phyloP scores from a whole-genome alignment of 129 eudicot species.

The Calendula officinalis region DNA sequence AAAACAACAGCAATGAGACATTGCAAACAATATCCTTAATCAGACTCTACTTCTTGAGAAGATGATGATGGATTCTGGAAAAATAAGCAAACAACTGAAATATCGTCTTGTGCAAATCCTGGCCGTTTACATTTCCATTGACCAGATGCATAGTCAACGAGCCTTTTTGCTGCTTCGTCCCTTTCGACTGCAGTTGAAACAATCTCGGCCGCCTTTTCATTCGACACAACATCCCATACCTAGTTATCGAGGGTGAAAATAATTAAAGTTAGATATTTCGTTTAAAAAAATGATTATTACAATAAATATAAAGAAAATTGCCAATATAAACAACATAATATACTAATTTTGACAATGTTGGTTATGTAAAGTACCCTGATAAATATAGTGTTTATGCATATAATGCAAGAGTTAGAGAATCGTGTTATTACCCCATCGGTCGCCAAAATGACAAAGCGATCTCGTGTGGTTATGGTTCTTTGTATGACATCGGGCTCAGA shows the following conservation, averaged over 20 bases:
- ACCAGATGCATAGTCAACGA: conserved; percentile 62
- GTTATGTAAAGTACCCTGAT: too few relatives aligned
- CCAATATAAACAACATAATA: background rate
- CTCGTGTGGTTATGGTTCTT: conserved; percentile 56
- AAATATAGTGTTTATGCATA: background rate
- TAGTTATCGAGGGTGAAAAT: conserved; percentile 10
- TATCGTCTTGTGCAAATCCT: conserved; percentile 65
- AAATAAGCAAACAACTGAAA: conserved; percentile 82
- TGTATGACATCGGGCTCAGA: conserved; percentile 85
- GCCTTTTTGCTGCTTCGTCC: conserved; percentile 66
- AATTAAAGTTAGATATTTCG: background rate
- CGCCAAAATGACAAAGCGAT: conserved; percentile 77
- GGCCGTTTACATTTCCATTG: conserved; percentile 73
- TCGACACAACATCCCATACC: conserved; percentile 96
- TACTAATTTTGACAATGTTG: too few relatives aligned
- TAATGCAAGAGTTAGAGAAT: conserved; percentile 1
- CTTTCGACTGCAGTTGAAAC: conserved; percentile 59
- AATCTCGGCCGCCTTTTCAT: conserved; percentile 81
- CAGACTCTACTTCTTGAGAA: background rate
- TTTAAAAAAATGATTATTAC: background rate
- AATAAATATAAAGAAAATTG: background rate
- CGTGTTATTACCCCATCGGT: conserved; percentile 77
- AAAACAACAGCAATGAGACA: conserved; percentile 23
- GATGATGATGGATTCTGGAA: conserved; percentile 40
- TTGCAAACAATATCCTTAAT: conserved; percentile 14